These are phyloP conservation scores for Apodospora peruviana DNA, from an alignment of 495 filamentous ascomycete genomes.

Conservation along the genomic window DNA sequence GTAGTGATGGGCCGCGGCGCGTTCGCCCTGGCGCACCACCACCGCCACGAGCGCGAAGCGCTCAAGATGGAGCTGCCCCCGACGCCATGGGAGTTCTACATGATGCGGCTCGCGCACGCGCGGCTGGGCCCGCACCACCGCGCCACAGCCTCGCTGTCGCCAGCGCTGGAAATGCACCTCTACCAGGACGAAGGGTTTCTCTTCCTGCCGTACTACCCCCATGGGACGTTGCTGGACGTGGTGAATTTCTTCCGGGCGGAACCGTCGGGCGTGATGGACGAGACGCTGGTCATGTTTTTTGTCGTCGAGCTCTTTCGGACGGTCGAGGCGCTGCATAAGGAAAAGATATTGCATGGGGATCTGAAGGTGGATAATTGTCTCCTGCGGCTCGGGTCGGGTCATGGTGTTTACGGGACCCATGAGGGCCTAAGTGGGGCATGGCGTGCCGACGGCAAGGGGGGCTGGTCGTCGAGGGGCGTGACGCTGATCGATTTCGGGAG, in stretches of 20 bases:
- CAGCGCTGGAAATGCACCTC: constrained; percentile 81
- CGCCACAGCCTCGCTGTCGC: constrained; percentile 67
- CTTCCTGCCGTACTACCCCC: constrained; percentile 77
- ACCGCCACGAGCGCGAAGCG: constrained; percentile 63
- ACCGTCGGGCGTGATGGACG: constrained; percentile 69
- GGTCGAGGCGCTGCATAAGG: constrained; percentile 76
- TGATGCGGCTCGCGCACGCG: constrained; percentile 74
- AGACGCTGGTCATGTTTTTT: constrained; percentile 90
- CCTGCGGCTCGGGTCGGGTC: constrained; percentile 62
- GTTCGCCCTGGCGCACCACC: constrained; percentile 37
- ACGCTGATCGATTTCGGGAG: constrained; percentile 92
- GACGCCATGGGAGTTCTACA: constrained; percentile 91
- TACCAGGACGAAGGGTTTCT: constrained; percentile 80
- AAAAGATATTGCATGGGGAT: constrained; percentile 83
- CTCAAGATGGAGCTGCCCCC: constrained; percentile 88
- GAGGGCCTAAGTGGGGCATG: constrained; percentile 48
- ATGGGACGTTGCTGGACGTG: constrained; percentile 89
- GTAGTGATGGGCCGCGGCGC: constrained; percentile 44
- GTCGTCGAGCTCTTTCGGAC: constrained; percentile 86
- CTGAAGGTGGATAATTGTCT: constrained; percentile 94
- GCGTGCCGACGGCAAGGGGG: constrained; percentile 60
- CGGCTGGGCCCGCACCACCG: constrained; percentile 64
- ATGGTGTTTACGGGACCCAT: constrained; percentile 30
- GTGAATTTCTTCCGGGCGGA: constrained; percentile 81
- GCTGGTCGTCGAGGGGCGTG: constrained; percentile 78